Conservation (phyloP, 805 yeast species). For the Aciculoconidium aculeatum region DNA sequence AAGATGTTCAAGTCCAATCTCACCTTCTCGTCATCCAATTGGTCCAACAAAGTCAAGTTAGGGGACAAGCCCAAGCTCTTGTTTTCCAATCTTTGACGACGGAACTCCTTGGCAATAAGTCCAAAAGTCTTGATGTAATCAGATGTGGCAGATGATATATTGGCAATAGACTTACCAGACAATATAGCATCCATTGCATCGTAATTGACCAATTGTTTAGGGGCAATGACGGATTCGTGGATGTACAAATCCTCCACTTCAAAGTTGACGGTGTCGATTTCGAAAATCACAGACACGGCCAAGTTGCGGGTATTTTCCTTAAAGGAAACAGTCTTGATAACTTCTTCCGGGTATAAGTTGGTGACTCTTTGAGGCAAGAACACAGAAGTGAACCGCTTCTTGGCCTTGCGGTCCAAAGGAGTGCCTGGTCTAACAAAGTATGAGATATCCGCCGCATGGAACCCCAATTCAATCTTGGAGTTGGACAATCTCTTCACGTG, state of each 20-base stretch:
- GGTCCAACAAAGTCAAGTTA: slow-evolving; percentile 63
- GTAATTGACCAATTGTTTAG: slow-evolving; percentile 53
- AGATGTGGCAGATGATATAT: slow-evolving; percentile 49
- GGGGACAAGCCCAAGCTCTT: slow-evolving; percentile 42
- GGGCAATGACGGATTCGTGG: slow-evolving; percentile 63
- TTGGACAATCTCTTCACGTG: slow-evolving; percentile 63
- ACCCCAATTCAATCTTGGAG: slow-evolving; percentile 70
- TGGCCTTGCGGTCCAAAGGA: slow-evolving; percentile 77
- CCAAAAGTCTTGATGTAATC: slow-evolving; percentile 62
- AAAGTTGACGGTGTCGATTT: slow-evolving; percentile 64
- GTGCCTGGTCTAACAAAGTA: slow-evolving; percentile 69
- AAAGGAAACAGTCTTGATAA: slow-evolving; percentile 58
- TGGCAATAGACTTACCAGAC: slow-evolving; percentile 18
- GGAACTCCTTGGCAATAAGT: slow-evolving; percentile 61
- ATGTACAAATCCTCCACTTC: slow-evolving; percentile 74
- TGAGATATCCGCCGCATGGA: slow-evolving; percentile 80
- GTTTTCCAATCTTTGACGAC: slow-evolving; percentile 58
- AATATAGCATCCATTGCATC: slow-evolving; percentile 52
- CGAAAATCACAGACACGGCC: slow-evolving; percentile 73
- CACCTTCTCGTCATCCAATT: slow-evolving; percentile 79
- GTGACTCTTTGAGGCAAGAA: slow-evolving; percentile 73
- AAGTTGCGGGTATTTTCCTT: slow-evolving; percentile 54
- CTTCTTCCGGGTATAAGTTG: slow-evolving; percentile 60
- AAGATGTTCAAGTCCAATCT: slow-evolving; percentile 68
- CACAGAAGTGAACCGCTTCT: slow-evolving; percentile 85